Base-by-base conservation (phyloP, 2,329 filamentous ascomycete species). In the Onygenales sp. region DNA sequence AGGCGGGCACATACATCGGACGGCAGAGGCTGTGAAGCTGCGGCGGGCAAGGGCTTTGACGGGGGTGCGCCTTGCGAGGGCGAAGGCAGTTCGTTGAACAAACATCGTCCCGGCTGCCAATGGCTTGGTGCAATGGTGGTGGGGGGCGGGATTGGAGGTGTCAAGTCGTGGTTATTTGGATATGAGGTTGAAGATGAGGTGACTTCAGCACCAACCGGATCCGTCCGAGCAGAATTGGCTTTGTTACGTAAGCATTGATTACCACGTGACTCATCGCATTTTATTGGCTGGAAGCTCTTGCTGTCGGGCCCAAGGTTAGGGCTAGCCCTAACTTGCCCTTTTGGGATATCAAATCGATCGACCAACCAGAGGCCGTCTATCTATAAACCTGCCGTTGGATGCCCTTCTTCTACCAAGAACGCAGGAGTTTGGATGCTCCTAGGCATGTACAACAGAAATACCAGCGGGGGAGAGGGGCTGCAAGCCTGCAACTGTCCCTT, bases 81-180 rank as follows among this genome's bases (percentile, higher is more conserved):
- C 66, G 65, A 71, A 70, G 61, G 68, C 72, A 62, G 71, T 70
- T 63, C 72, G 73, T 66, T 71, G 71, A 60, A 70, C 68, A 68
- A 74, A 75, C 74, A 75, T 76, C 66, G 64, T 57, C 47, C 62
- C 50, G 41, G 49, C 45, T 55, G 31, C 54, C 50, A 51, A 49
- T 54, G 48, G 42, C 32, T 17, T 33, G 38, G 21, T 7, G 39
- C 43, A 47, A 46, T 5, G 11, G 31, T 39, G 11, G 50, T 36
- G 42, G 39, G 11, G 11, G 17, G 21, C 36, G 17, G 43, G 42
- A 11, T 31, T 11, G 46, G 21, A 33, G 10, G 10, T 27, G 35
- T 13, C 41, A 13, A 39, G 17, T n/a, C 39, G 36, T 39, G 9
- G 31, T 31, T 49, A 41, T 49, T 41, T 49, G 46, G 17, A 41